Evolutionary conservation across 2,329 filamentous ascomycete genomes (phyloP), one percentile per base, ranked within the genome.

Genomic region (Plectosphaerella plurivora): DNA sequence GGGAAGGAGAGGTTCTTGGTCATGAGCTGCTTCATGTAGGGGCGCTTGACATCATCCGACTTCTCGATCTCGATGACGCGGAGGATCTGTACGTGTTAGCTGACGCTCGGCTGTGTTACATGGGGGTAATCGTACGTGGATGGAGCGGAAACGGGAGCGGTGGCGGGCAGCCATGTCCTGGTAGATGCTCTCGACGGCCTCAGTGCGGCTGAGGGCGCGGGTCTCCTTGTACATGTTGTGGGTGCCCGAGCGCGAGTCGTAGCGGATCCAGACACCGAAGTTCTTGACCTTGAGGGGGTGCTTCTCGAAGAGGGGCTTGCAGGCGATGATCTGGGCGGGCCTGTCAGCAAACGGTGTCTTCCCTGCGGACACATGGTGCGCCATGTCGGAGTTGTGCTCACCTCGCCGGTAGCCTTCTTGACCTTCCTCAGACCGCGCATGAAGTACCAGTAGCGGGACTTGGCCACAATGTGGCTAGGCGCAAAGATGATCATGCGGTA

Each of bases 171-270:
- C 91, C 94, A 99, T 97, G 83, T 99, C 94, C 79, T 94, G 89
- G 88, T 99, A 99, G 73, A 99, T 86, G 65, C 93, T 80, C 80
- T 97, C 89, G 70, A 97, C 93, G 64, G 94, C 94, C 65, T 94
- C 93, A 71, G 88, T 89, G 78, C 94, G 86, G 74, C 89, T 93
- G 85, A 97, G 89, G 85, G 97, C 94, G 75, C 94, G 90, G 89
- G 97, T 97, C 88, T 99, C 94, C 88, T 97, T 97, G 91, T 99
- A 99, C 94, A 99, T 99, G 89, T 99, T 99, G 91, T 99, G 94
- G 70, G 94, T 99, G 69, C 94, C 94, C 69, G 94, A 97, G 78
- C 94, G 93, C 60, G 95, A 99, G 82, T 99, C 93, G 83, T 99
- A 99, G 75, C 95, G 92, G 81, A 99, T 88, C 95, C 95, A 99